phyloP scores from a whole-genome alignment of 306 rosid genomes.

The Cucurbita maxima region DNA sequence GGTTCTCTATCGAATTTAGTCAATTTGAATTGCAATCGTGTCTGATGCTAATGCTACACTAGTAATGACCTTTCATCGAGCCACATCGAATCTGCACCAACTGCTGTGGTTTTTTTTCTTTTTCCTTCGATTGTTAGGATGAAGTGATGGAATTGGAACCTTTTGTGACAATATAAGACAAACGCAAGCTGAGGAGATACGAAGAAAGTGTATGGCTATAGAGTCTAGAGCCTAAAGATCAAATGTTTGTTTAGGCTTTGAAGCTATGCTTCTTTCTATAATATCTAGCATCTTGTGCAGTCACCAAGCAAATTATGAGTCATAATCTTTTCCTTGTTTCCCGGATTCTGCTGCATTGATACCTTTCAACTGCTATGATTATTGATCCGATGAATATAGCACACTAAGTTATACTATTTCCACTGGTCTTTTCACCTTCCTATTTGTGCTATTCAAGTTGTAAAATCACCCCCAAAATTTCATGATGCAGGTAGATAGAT shows the following conservation, averaged over 20 bases:
- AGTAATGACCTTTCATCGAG: not conserved
- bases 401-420: not conserved
- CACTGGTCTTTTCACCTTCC: not conserved
- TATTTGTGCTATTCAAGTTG: not conserved
- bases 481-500: conserved; percentile 13
- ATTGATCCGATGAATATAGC: not conserved
- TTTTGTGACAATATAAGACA: not conserved
- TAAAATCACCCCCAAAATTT: conserved; percentile 2
- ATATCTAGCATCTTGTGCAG: not conserved
- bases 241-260: not conserved
- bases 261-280: not conserved
- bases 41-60: not conserved
- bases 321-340: not conserved
- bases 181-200: not conserved
- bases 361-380: not conserved
- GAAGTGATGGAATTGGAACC: not conserved
- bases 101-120: no score
- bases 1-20: not conserved
- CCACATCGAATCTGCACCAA: not conserved
- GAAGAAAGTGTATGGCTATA: not conserved
- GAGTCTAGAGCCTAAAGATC: not conserved
- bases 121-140: no score
- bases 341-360: not conserved
- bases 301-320: not conserved
- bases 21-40: not conserved